Evolutionary conservation across 2,329 filamentous ascomycete genomes (phyloP), one percentile per base, ranked within the genome.

Genomic region (Tolypocladium tundrense): DNA sequence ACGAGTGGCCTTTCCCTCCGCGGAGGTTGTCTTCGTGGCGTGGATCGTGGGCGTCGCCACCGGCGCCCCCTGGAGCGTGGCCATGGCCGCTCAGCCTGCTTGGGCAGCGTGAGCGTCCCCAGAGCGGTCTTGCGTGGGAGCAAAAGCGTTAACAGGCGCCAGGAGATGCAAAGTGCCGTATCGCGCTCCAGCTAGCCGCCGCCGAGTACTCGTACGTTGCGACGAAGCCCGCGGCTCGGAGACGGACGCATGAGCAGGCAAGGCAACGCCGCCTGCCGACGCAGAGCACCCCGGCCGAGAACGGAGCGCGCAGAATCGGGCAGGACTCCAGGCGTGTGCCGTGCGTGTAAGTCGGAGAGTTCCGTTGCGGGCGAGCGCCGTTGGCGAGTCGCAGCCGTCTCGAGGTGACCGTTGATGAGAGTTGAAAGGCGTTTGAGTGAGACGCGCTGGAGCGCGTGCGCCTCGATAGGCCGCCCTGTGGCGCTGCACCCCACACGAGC

Each of bases 301-400:
- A 14, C 4, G 31, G 7, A 4, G 10, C 31, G 10, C 31, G 4
- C 16, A 13, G 11, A 13, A 21, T 3, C 5, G 31, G 19, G 6
- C 4, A 19, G 21, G 11, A 52, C 2, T 1, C 10, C 9, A n/a
- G 4, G 13, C 19, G 10, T 10, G 31, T n/a, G 19, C 9, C 35
- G 4, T 5, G 16, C 8, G 7, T 8, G 2, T n/a, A 1, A 33
- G 4, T 5, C 7, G 1, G 16, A 1, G 10, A 11, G 4, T n/a
- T 31, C 19, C 9, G 45, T 33, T 19, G 45, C 3, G 9, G 9
- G 27, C 9, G 16, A 10, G 14, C 2, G 43, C 43, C 43, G 24
- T 48, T n/a, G 24, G 16, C 19, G 45, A 50, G 45, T 50, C 31
- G 27, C 27, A 31, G 43, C 6, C 24, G 24, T 27, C 45, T 8